Percentiles rank a stretch among this genome's conserved stretches.
phyloP scores from a whole-genome alignment of 2,329 filamentous ascomycete species.

The Calonectria multiphialidica region DNA sequence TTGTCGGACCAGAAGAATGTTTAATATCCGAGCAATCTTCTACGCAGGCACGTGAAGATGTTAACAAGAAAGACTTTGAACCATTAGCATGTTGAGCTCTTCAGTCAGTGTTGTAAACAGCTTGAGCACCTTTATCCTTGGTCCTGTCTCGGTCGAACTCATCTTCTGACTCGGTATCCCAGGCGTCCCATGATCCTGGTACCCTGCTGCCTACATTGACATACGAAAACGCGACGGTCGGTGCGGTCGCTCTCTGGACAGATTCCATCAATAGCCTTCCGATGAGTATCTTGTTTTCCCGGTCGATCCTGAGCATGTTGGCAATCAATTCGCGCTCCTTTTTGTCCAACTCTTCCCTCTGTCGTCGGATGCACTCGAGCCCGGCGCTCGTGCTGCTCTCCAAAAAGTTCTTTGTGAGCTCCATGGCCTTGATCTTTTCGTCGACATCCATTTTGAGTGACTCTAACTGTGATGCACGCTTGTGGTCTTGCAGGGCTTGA shows the following conservation, averaged over 20 bases:
- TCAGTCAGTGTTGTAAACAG: background rate
- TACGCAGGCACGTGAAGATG: background rate
- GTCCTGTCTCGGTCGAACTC: background rate
- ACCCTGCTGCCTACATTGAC: background rate
- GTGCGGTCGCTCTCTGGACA: background rate
- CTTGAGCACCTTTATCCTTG: constrained; percentile 1
- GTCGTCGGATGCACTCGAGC: background rate
- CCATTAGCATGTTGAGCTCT: background rate
- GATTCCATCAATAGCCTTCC: background rate
- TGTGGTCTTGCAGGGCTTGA: background rate
- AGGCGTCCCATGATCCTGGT: background rate
- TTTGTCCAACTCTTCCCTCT: constrained; percentile 6
- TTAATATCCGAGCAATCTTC: background rate
- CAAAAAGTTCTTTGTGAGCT: constrained; percentile 11
- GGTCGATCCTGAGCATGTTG: constrained; percentile 3
- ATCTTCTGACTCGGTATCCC: background rate
- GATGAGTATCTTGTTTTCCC: constrained; percentile 1
- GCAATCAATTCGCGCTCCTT: background rate
- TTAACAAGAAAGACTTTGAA: background rate
- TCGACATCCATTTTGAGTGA: background rate
- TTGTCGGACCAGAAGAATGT: no score
- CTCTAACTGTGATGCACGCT: background rate
- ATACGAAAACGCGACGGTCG: background rate
- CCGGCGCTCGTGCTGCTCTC: background rate
- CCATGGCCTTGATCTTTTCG: constrained; percentile 2